Evolutionary conservation across 331 rosid species (phyloP).

Genomic region (Rhamnella rubrinervis): DNA sequence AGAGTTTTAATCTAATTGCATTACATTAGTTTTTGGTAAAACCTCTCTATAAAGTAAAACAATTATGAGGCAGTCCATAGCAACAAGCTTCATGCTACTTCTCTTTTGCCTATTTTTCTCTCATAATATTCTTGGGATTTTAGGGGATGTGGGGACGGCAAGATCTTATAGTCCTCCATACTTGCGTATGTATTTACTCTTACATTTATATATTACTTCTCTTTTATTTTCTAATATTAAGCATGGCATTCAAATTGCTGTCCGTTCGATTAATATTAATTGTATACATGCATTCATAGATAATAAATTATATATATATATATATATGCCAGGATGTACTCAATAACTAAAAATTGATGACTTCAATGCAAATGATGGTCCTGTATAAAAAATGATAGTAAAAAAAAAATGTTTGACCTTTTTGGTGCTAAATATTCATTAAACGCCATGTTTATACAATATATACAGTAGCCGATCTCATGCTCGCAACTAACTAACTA

Average conservation of each 20-base stretch:
- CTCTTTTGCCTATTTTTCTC: background rate
- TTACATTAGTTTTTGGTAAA: background rate
- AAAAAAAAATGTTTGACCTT: too few species aligned
- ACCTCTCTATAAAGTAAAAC: background rate
- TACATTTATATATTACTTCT: background rate
- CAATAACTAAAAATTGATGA: too few species aligned
- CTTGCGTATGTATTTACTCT: constrained; percentile 42
- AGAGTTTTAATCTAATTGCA: too few species aligned
- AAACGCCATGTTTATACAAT: background rate
- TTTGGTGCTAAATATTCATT: too few species aligned
- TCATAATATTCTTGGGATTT: background rate
- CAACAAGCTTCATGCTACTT: background rate
- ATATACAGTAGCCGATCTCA: too few species aligned
- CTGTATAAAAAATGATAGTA: background rate
- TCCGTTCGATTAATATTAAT: too few species aligned
- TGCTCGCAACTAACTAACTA: too few species aligned
- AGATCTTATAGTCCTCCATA: constrained; percentile 59
- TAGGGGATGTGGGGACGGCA: constrained; percentile 65
- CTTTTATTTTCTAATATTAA: too few species aligned
- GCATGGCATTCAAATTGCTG: too few species aligned
- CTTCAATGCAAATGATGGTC: background rate
- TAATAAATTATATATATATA: too few species aligned
- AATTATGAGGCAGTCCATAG: background rate
- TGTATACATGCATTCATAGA: too few species aligned
- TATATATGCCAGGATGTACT: too few species aligned